Base-by-base conservation (phyloP, 371 early-diverging fungal species). In the Capillidium rhysosporum region DNA sequence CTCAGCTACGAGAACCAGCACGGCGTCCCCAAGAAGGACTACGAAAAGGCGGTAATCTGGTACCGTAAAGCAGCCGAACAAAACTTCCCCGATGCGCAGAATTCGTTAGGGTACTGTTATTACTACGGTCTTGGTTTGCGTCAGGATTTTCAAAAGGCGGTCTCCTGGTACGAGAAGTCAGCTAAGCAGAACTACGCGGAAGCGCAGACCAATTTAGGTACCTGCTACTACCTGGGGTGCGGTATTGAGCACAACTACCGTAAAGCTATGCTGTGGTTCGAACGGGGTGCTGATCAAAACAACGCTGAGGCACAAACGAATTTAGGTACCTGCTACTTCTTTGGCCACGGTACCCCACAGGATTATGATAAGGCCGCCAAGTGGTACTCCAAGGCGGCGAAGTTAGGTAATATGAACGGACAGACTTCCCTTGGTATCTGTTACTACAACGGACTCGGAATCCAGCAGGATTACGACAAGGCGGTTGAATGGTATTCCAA, bases 341-440 rank as follows among this genome's bases (percentile, higher is more conserved):
- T 82, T 49, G 82, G 79, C 28, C 73, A 80, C 51, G 84, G 83
- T 28, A 74, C 80, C 18, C 68, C 72, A 49, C 77, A 77, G 60
- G 70, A 79, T 52, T 72, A 78, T 56, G 60, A 63, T 23, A 69
- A 74, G 46, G 84, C 84, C 4, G 77, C 74, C 48, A 69, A 72
- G 51, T 82, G 79, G 79, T 84, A 80, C 60, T 56, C 70, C 26
- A 64, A 66, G 34, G 69, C 77, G 7, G 83, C 84, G 9, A 63
- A 73, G 56, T 76, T 74, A 61, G 84, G 82, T 12, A 81, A 82
- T 54, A 68, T 84, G 1, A 65, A 84, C 1, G 92, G 84, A 7
- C 77, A 84, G 58, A 86, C 86, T 52, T 81, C 84, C 4, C 69
- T 92, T n/a, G 95, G 90, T 1, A 89, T 80, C 54, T 92, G 92